A percentile compares a stretch with the other conserved stretches of the same genome.
Conservation (phyloP, 768 basidiomycete species). For the Kwoniella europaea region DNA sequence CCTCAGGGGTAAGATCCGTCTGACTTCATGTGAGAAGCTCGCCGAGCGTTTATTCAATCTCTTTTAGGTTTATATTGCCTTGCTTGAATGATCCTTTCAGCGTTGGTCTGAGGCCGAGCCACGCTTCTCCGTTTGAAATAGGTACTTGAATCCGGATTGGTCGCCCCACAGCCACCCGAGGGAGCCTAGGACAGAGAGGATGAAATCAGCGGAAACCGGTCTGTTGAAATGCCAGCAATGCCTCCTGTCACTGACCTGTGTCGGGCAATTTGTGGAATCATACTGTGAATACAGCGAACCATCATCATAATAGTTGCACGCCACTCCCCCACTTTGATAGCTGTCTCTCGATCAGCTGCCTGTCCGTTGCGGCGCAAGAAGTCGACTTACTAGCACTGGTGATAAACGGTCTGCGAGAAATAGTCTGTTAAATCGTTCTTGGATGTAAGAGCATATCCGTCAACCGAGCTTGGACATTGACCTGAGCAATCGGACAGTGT, state of each 20-base stretch:
- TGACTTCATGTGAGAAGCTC: no score
- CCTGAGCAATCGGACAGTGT: neutral
- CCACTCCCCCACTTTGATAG: neutral
- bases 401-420: no score
- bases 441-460: neutral
- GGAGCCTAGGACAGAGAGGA: neutral
- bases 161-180: neutral
- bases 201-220: no score
- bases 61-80: slow-evolving; percentile 10
- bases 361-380: no score
- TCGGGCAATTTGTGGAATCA: neutral
- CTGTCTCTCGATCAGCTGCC: neutral
- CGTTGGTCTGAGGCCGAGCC: neutral
- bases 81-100: slow-evolving; percentile 2
- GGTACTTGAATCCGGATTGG: neutral
- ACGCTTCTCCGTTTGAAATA: neutral
- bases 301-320: neutral
- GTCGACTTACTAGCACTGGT: no score
- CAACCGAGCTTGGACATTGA: neutral
- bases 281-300: neutral
- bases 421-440: no score
- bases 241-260: neutral
- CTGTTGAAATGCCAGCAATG: no score
- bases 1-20: no score
- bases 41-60: no score